A percentile compares a stretch with the other conserved stretches of the same genome.
Evolutionary conservation across 768 basidiomycete species (phyloP).

Genomic region (Galerina sulciceps): DNA sequence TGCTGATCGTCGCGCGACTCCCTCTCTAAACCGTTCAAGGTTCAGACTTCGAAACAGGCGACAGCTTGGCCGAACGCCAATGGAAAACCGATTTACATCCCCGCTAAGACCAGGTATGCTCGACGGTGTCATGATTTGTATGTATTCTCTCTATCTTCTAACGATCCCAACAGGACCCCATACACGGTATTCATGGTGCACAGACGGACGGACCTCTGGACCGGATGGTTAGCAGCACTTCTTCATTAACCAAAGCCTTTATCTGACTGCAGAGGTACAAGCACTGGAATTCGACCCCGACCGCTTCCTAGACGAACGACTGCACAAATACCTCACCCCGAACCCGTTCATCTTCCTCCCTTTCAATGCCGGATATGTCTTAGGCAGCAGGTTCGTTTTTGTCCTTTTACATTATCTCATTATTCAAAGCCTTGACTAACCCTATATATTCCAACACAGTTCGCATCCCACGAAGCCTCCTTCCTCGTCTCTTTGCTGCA

Average conservation of each 20-base stretch:
- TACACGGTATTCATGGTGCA: conserved; percentile 53
- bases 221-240: conserved; percentile 47
- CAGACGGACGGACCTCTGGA: conserved; percentile 51
- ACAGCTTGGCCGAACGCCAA: conserved; percentile 20
- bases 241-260: background rate
- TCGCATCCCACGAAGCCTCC: conserved; percentile 50
- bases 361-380: conserved; percentile 58
- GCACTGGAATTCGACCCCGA: conserved; percentile 67
- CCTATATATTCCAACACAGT: conserved; percentile 24
- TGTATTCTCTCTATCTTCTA: conserved; percentile 31
- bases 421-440: no score
- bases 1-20: conserved; percentile 35
- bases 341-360: conserved; percentile 63
- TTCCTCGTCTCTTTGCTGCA: conserved; percentile 55
- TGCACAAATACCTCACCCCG: conserved; percentile 55
- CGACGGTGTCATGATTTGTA: background rate
- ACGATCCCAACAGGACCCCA: conserved; percentile 21
- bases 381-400: conserved; percentile 44
- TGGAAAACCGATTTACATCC: conserved; percentile 26
- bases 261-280: conserved; percentile 16
- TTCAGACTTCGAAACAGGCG: conserved; percentile 9
- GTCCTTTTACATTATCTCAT: background rate
- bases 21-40: conserved; percentile 8
- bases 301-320: conserved; percentile 63
- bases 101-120: conserved; percentile 41